phyloP scores from a whole-genome alignment of 345 rosid species.

The Pseudoturritis turrita region DNA sequence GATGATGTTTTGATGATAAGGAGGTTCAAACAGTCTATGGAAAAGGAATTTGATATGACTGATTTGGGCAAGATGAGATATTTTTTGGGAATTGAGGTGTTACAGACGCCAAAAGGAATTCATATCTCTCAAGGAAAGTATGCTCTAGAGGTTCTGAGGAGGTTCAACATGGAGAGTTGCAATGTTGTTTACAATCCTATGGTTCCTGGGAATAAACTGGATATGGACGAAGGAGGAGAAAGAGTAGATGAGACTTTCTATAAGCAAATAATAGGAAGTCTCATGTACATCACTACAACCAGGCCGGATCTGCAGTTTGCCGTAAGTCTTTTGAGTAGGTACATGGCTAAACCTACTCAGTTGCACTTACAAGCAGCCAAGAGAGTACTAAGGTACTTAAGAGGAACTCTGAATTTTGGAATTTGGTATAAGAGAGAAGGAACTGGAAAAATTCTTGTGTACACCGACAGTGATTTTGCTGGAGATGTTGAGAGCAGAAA shows the following conservation, averaged over 20 bases:
- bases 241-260: not conserved
- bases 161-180: not conserved
- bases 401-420: not conserved
- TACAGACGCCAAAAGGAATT: not conserved
- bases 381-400: not conserved
- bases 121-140: not conserved
- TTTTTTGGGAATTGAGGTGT: not conserved
- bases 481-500: not conserved
- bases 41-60: not conserved
- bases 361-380: not conserved
- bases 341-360: not conserved
- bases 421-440: not conserved
- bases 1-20: not conserved
- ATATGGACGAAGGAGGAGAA: not conserved
- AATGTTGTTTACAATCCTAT: not conserved
- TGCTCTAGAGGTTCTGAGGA: not conserved
- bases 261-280: not conserved
- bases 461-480: not conserved
- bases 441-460: not conserved
- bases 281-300: not conserved
- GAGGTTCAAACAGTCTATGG: not conserved
- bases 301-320: not conserved
- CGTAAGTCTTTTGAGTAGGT: not conserved
- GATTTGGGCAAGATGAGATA: not conserved
- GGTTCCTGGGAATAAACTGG: not conserved